Conservation (phyloP, 2,329 filamentous ascomycete species). For the Acrocalymma vagum region DNA sequence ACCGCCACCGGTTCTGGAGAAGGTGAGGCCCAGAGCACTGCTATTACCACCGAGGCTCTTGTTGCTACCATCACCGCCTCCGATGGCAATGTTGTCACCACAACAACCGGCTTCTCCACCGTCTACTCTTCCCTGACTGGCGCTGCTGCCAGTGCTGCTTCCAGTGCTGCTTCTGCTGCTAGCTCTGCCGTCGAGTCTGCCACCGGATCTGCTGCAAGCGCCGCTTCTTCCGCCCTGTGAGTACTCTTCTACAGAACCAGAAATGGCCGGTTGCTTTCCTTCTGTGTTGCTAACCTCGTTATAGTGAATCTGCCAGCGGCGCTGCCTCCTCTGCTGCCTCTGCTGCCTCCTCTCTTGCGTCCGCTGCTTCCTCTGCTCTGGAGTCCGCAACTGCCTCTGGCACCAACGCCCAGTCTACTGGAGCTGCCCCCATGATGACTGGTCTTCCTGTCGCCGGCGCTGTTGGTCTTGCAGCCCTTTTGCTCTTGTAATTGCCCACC, state of each 20-base stretch:
- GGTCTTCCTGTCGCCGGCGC: conserved; percentile 47
- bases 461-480: conserved; percentile 44
- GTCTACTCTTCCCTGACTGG: conserved; percentile 22
- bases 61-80: conserved; percentile 28
- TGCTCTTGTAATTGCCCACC: conserved; percentile 45
- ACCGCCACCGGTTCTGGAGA: conserved; percentile 15
- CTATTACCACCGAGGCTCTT: conserved; percentile 27
- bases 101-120: conserved; percentile 34
- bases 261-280: too few species aligned
- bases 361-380: conserved; percentile 22
- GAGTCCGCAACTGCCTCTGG: conserved; percentile 15
- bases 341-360: conserved; percentile 16
- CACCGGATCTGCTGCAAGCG: conserved; percentile 18
- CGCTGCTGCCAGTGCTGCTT: conserved; percentile 21
- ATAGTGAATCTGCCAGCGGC: too few species aligned
- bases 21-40: conserved; percentile 18
- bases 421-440: conserved; percentile 42
- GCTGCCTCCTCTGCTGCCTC: conserved; percentile 15
- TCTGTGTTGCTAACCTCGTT: too few species aligned
- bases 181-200: conserved; percentile 17
- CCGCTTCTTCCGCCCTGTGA: conserved; percentile 6
- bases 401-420: conserved; percentile 15
- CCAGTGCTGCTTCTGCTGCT: conserved; percentile 19
- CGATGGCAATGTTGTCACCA: conserved; percentile 26
- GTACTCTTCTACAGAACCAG: background rate